Conservation (phyloP, 2,329 filamentous ascomycete species). For the Rutstroemia sp. region DNA sequence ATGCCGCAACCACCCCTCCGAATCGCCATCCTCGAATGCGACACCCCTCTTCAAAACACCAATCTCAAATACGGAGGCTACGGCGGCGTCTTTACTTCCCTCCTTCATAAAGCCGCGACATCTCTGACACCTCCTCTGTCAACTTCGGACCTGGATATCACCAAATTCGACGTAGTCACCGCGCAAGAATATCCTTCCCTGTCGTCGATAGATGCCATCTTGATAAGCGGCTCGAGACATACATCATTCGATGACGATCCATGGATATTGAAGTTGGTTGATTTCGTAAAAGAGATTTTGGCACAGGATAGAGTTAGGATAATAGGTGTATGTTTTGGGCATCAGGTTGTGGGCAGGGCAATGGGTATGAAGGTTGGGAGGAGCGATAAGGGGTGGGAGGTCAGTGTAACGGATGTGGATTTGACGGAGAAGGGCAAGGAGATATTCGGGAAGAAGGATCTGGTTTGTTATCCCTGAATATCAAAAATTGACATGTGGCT, state of each 20-base stretch:
- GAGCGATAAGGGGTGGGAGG: slow-evolving; percentile 69
- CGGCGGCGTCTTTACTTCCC: slow-evolving; percentile 57
- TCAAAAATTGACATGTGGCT: not conserved
- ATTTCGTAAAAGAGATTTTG: slow-evolving; percentile 55
- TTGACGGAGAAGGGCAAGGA: slow-evolving; percentile 64
- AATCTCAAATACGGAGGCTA: slow-evolving; percentile 64
- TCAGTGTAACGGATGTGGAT: slow-evolving; percentile 63
- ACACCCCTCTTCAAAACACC: slow-evolving; percentile 62
- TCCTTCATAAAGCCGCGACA: slow-evolving; percentile 49
- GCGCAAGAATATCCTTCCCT: slow-evolving; percentile 64
- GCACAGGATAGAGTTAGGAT: slow-evolving; percentile 56
- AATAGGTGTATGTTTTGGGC: slow-evolving; percentile 82
- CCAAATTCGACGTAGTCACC: slow-evolving; percentile 65
- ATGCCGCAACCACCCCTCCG: slow-evolving; percentile 28
- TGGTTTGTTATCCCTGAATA: slow-evolving; percentile 34
- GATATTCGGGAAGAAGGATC: slow-evolving; percentile 59
- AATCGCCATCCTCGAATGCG: slow-evolving; percentile 81
- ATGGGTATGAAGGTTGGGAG: slow-evolving; percentile 59
- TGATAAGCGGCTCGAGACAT: slow-evolving; percentile 71
- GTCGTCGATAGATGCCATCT: slow-evolving; percentile 69
- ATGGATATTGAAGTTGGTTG: slow-evolving; percentile 71
- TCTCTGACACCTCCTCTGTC: slow-evolving; percentile 38
- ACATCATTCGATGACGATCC: slow-evolving; percentile 66
- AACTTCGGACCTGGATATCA: slow-evolving; percentile 28
- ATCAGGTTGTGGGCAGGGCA: slow-evolving; percentile 75